These are phyloP conservation scores for Auricularia sp. DNA, from an alignment of 768 basidiomycete species.

Conservation along the genomic window DNA sequence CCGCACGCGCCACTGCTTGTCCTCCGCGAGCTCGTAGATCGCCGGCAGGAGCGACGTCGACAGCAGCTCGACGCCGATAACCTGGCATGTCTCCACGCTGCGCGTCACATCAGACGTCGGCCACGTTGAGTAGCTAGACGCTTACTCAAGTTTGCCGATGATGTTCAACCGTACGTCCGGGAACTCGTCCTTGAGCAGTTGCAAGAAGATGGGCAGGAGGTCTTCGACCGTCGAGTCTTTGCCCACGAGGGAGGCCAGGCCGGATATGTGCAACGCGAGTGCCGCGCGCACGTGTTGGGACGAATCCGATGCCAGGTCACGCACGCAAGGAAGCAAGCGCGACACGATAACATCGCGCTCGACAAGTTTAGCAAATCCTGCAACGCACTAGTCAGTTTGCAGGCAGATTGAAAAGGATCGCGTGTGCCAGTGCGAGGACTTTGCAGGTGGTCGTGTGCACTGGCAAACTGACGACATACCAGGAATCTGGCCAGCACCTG, in stretches of 20 bases:
- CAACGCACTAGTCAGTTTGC: background rate
- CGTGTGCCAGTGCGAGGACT: too few species aligned
- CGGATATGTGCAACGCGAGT: constrained; percentile 90
- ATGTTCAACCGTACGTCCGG: constrained; percentile 95
- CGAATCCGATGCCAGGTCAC: constrained; percentile 83
- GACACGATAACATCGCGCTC: constrained; percentile 91
- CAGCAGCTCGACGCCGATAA: constrained; percentile 94
- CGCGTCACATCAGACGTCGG: background rate
- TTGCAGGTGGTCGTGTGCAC: background rate
- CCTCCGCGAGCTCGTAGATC: constrained; percentile 94
- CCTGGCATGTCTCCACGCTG: constrained; percentile 28
- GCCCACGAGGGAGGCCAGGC: constrained; percentile 87
- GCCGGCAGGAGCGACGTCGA: constrained; percentile 94
- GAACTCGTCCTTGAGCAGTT: constrained; percentile 96
- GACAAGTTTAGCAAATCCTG: constrained; percentile 89
- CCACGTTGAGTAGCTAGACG: constrained; percentile 28
- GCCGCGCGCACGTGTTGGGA: constrained; percentile 98
- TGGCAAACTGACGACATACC: constrained; percentile 37
- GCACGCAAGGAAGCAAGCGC: constrained; percentile 88
- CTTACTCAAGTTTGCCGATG: constrained; percentile 95
- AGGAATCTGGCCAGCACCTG: constrained; percentile 92
- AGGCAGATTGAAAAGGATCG: background rate
- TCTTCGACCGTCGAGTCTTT: constrained; percentile 93
- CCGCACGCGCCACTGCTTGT: constrained; percentile 98
- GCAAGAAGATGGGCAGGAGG: constrained; percentile 91